A percentile compares a stretch with the other conserved stretches of the same genome.
phyloP scores from a whole-genome alignment of 306 rosid species.

The Leucaena leucocephala region DNA sequence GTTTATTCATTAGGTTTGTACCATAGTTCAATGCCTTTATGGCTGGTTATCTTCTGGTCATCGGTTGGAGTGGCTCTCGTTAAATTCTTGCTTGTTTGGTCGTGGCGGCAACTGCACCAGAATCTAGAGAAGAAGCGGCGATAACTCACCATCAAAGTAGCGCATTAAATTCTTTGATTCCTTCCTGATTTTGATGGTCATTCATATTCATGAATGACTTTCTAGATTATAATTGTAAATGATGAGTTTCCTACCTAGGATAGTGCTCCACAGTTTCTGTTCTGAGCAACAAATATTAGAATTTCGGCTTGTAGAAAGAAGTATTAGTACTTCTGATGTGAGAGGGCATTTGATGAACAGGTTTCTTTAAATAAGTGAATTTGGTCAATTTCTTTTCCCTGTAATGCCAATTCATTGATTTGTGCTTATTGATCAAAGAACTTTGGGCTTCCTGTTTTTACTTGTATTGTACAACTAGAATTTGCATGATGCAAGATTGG shows the following conservation, averaged over 20 bases:
- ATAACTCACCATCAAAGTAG: slow-evolving; percentile 35
- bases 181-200: slow-evolving; percentile 53
- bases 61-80: slow-evolving; percentile 56
- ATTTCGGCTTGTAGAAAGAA: slow-evolving; percentile 36
- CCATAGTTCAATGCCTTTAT: slow-evolving; percentile 88
- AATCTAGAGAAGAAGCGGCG: slow-evolving; percentile 71
- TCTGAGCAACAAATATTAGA: slow-evolving; percentile 40
- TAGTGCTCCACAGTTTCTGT: slow-evolving; percentile 56
- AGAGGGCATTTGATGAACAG: slow-evolving; percentile 45
- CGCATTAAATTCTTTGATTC: slow-evolving; percentile 68
- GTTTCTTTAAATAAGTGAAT: slow-evolving; percentile 35
- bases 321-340: neutral
- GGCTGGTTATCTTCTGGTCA: slow-evolving; percentile 78
- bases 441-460: neutral
- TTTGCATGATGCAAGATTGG: neutral
- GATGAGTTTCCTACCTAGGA: slow-evolving; percentile 49
- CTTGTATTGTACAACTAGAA: neutral
- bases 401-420: neutral
- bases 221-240: slow-evolving; percentile 65
- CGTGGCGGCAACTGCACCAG: slow-evolving; percentile 85
- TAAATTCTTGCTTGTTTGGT: slow-evolving; percentile 66
- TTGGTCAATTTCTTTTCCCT: slow-evolving; percentile 27
- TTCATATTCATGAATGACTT: slow-evolving; percentile 39
- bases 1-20: slow-evolving; percentile 68
- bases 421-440: neutral